Percentiles rank a stretch among this genome's conserved stretches.
phyloP scores from a whole-genome alignment of 345 rosid genomes.

The Salix koriyanagi region DNA sequence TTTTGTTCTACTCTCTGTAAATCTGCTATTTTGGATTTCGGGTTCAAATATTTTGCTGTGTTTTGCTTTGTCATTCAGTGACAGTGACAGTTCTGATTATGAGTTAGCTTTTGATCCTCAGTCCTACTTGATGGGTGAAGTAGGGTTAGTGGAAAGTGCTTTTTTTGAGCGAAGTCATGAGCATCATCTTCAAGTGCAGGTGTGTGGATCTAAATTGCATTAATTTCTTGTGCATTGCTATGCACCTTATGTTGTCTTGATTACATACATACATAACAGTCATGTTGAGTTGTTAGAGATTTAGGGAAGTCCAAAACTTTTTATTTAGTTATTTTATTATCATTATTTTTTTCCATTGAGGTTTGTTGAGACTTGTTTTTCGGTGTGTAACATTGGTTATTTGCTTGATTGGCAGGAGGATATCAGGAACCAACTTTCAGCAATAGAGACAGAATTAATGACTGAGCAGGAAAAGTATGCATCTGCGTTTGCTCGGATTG shows the following conservation, averaged over 20 bases:
- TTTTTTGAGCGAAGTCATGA: constrained; percentile 52
- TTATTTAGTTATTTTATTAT: no score
- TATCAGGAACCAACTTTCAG: constrained; percentile 58
- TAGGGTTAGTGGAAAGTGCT: constrained; percentile 51
- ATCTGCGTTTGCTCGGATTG: constrained; percentile 52
- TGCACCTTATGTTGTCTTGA: background rate
- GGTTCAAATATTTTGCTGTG: background rate
- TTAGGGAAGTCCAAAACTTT: background rate
- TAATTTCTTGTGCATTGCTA: background rate
- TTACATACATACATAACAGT: background rate
- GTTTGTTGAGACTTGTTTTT: background rate
- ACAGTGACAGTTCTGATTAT: constrained; percentile 58
- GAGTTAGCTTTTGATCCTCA: constrained; percentile 39
- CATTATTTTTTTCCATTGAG: background rate
- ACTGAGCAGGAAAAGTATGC: constrained; percentile 45
- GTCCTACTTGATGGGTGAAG: constrained; percentile 46
- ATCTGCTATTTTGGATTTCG: background rate
- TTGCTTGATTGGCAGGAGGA: constrained; percentile 56
- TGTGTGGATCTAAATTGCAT: constrained; percentile 17
- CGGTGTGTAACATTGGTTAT: constrained; percentile 1
- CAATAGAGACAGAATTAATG: constrained; percentile 53
- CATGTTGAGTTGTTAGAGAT: background rate
- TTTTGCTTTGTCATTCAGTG: constrained; percentile 7
- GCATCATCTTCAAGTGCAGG: constrained; percentile 59
- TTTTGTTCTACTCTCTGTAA: background rate